Conservation (phyloP, 352 stramenopile species). For the Phytophthora pinifolia region DNA sequence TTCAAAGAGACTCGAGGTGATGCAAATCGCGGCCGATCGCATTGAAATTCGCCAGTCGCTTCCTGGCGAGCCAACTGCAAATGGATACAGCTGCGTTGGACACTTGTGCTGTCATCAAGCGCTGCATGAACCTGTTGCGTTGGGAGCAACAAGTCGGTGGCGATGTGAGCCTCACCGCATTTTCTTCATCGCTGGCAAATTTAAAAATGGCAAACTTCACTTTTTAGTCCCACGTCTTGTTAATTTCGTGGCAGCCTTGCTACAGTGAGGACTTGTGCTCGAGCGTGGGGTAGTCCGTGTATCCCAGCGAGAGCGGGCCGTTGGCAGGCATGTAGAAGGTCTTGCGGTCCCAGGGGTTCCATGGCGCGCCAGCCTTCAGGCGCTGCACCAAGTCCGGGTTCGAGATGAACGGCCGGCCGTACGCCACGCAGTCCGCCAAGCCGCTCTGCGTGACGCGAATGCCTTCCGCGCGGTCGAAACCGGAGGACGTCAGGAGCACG, state of each 20-base stretch:
- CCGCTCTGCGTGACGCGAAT: slow-evolving; percentile 37
- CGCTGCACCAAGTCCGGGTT: slow-evolving; percentile 66
- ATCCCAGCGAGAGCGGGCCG: slow-evolving; percentile 30
- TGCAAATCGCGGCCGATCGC: slow-evolving; percentile 1
- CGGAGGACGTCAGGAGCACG: slow-evolving; percentile 51
- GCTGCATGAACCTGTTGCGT: too few relatives aligned
- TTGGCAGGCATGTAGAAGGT: slow-evolving; percentile 42
- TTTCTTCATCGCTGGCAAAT: too few relatives aligned
- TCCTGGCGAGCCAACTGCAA: neutral
- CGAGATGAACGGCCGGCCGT: slow-evolving; percentile 63
- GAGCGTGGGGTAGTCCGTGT: slow-evolving; percentile 46
- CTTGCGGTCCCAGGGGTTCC: slow-evolving; percentile 43
- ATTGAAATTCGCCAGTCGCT: slow-evolving; percentile 17
- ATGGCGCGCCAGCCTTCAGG: slow-evolving; percentile 34
- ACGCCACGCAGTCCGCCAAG: slow-evolving; percentile 50
- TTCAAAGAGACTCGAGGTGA: slow-evolving; percentile 1
- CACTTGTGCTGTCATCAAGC: slow-evolving; percentile 2
- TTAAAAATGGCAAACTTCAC: too few relatives aligned
- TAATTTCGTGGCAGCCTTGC: neutral
- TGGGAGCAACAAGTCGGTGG: too few relatives aligned
- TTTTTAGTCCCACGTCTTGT: neutral
- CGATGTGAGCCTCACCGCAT: too few relatives aligned
- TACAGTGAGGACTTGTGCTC: slow-evolving; percentile 39
- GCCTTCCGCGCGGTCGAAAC: slow-evolving; percentile 41
- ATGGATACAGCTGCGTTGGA: slow-evolving; percentile 11